Evolutionary conservation across 768 basidiomycete genomes (phyloP), one percentile per base, ranked within the genome.

Genomic region (Lactarius trivialis): DNA sequence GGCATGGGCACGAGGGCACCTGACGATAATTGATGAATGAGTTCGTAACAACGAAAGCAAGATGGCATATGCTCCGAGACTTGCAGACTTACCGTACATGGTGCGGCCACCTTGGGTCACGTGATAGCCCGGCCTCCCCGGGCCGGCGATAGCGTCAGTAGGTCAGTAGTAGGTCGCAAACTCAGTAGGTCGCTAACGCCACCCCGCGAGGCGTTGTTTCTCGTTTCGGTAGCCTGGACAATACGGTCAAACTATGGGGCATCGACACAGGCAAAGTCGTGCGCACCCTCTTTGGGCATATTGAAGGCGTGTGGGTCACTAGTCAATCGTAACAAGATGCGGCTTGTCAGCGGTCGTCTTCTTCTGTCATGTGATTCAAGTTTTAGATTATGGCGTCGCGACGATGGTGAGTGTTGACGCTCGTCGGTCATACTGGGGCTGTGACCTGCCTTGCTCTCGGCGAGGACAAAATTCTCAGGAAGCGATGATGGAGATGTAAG

Each of bases 261-360:
- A 84, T 98, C 30, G 92, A 95, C 68, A 83, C 86, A 1, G 93
- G 88, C 43, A 84, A 86, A 69, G 80, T 85, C 26, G 76, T 82
- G 53, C 79, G 83, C 69, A 98, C 97, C 45, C 81, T 95, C 65
- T 99, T 99, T 72, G 97, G 95, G 1, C 95, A 98, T 73, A 94
- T 98, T 68, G 97, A 99, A 71, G 97, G 97, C 58, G 93, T 99
- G 19, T 99, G 97, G 97, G 87, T 86, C n/a, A n/a, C n/a, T n/a
- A 3, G 89, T 98, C 34, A 93, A 93, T 26, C 85, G 88, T 67
- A 94, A 99, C 73, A 89, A 93, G 71, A 79, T 98, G 69, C 80
- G 96, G 57, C 77, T 99, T 54, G 93, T 94, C 28, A 94, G 91
- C 57, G 95, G 86, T 7, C 95, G 93, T 70, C 96, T n/a, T n/a